Base-by-base conservation (phyloP, 2,329 filamentous ascomycete genomes). In the Clonostachys byssicola region DNA sequence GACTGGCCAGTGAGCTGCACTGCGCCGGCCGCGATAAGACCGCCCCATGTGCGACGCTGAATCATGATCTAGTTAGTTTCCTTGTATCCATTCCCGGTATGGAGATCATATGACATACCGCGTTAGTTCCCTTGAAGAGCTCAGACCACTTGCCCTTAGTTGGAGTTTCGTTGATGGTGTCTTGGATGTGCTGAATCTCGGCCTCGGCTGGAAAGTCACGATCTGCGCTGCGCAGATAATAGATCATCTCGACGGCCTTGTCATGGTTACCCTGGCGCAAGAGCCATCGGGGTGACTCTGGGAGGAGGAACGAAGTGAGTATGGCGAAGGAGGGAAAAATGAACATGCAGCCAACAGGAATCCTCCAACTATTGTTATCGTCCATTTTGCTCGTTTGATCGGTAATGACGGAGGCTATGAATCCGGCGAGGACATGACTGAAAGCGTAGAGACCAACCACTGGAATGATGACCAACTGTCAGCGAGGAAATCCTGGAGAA, bases 271-370 rank as follows among this genome's bases (percentile, higher is more conserved):
- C 54, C n/a, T 53, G 43, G 4, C 51, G 50, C 0, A 60, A 44
- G 0, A 60, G 46, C 58, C 58, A 60, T 5, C 58, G 47, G 2
- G 58, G 58, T 0, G 58, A 60, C 38, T 60, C 58, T 0, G 58
- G 58, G 1, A 60, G 49, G 7, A 60, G 47, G 1, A 47, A 34
- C 3, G 51, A 49, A n/a, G 51, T 52, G 12, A 51, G 33, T 14
- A 56, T 47, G 2, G 49, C 49, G 13, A 54, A 47, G 1, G 46
- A 23, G 3, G 54, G 54, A 14, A 51, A 55, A 12, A 51, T 36
- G 16, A 56, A 50, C 10, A 53, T 49, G 17, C 52, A 39, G 10
- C 42, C 53, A 2, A 55, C 44, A 1, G 54, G 54, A 12, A 56
- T 53, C 43, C 49, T 48, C 54, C 54, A 56, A 18, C 50, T 54